A percentile compares a stretch with the other conserved stretches of the same genome.
Conservation (phyloP, 1,284 basidiomycete species). For the Melampsora abietis-canadensis region DNA sequence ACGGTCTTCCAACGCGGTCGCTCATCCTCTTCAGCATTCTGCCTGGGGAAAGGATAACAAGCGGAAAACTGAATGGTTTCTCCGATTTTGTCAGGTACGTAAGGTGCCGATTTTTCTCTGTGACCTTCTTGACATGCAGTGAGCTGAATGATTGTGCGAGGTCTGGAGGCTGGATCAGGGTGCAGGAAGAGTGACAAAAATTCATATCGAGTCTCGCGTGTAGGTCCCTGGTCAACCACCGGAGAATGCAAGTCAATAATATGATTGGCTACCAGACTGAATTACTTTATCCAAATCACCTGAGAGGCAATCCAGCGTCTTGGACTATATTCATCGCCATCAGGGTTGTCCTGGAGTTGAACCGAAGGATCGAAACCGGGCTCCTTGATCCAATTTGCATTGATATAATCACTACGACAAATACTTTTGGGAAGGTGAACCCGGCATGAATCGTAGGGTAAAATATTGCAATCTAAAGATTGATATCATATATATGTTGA, state of each 20-base stretch:
- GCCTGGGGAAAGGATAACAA: constrained; percentile 53
- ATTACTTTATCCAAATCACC: constrained; percentile 44
- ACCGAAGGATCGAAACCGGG: constrained; percentile 58
- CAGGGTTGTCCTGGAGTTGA: background rate
- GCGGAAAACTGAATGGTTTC: constrained; percentile 60
- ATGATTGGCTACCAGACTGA: background rate
- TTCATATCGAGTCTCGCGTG: constrained; percentile 65
- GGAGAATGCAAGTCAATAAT: background rate
- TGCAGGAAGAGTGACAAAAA: constrained; percentile 66
- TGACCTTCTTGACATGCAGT: constrained; percentile 67
- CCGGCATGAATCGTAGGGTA: constrained; percentile 74
- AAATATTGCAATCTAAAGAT: constrained; percentile 57
- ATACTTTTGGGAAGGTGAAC: constrained; percentile 57
- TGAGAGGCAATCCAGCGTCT: constrained; percentile 80
- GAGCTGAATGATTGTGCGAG: constrained; percentile 65
- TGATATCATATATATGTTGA: background rate
- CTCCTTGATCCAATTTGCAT: constrained; percentile 78
- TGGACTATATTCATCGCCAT: background rate
- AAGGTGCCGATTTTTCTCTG: constrained; percentile 67
- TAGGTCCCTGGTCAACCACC: constrained; percentile 59
- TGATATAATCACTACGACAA: constrained; percentile 63
- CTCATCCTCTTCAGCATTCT: constrained; percentile 6
- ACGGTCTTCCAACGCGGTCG: constrained; percentile 18
- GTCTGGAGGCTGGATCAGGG: constrained; percentile 48
- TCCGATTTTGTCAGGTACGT: constrained; percentile 66